phyloP scores from a whole-genome alignment of 768 basidiomycete species.

The Hygrophorus russula region DNA sequence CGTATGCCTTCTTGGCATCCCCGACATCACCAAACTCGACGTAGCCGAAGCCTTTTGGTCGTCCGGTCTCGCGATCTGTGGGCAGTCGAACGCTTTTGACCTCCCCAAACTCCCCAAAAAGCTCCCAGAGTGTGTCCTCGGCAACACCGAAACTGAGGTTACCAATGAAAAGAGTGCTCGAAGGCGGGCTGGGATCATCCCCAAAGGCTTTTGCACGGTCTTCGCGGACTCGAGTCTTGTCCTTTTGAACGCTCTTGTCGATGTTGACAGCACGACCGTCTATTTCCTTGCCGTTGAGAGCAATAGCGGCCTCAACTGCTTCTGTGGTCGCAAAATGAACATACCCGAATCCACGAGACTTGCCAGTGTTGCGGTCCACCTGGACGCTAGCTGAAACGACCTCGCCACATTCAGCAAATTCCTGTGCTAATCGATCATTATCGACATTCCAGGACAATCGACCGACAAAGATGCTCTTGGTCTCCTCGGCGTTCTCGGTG shows the following conservation, averaged over 20 bases:
- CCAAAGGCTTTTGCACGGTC: slow-evolving; percentile 70
- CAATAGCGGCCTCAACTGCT: slow-evolving; percentile 73
- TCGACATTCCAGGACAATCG: slow-evolving; percentile 94
- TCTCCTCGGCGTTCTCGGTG: slow-evolving; percentile 30
- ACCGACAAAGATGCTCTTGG: slow-evolving; percentile 81
- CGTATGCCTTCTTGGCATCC: slow-evolving; percentile 71
- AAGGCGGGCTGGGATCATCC: slow-evolving; percentile 55
- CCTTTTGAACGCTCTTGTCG: slow-evolving; percentile 60
- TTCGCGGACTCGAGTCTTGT: slow-evolving; percentile 46
- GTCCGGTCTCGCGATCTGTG: slow-evolving; percentile 85
- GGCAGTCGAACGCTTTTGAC: slow-evolving; percentile 84
- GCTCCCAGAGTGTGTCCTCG: slow-evolving; percentile 83
- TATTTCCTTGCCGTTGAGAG: slow-evolving; percentile 77
- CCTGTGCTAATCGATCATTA: slow-evolving; percentile 86
- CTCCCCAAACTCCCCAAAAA: slow-evolving; percentile 79
- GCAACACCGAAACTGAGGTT: slow-evolving; percentile 73
- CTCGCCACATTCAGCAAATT: slow-evolving; percentile 85
- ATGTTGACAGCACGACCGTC: slow-evolving; percentile 86
- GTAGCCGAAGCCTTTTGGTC: slow-evolving; percentile 93
- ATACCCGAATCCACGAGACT: slow-evolving; percentile 78
- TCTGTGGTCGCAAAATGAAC: slow-evolving; percentile 63
- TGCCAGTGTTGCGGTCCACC: slow-evolving; percentile 71
- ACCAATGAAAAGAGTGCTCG: slow-evolving; percentile 78
- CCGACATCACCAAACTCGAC: slow-evolving; percentile 85
- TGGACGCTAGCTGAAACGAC: slow-evolving; percentile 84